Conservation (phyloP, 139 green algal species). For the Nannochloris sp. region DNA sequence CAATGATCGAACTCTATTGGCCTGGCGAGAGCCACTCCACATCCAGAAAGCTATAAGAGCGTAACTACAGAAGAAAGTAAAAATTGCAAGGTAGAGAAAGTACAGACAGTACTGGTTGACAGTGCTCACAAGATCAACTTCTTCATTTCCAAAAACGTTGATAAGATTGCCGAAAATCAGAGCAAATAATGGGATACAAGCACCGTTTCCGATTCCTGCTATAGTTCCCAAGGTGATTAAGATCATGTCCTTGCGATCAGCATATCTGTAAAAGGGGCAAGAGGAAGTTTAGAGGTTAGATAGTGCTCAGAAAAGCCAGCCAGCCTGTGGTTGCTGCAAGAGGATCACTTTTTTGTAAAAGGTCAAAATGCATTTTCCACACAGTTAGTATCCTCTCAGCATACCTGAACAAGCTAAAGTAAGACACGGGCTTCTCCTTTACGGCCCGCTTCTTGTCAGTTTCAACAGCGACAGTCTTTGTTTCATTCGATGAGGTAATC, state of each 20-base stretch:
- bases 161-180: conserved; percentile 60
- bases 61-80: conserved; percentile 25
- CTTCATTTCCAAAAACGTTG: background rate
- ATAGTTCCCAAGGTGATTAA: conserved; percentile 12
- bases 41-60: conserved; percentile 40
- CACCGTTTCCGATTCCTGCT: conserved; percentile 23
- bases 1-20: conserved; percentile 22
- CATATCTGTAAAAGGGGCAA: conserved; percentile 6
- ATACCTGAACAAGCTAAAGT: too few relatives aligned
- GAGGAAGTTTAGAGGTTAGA: too few relatives aligned
- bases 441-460: too few relatives aligned
- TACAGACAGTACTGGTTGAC: conserved; percentile 35
- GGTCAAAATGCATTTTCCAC: too few relatives aligned
- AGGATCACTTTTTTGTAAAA: too few relatives aligned
- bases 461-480: too few relatives aligned
- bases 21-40: conserved; percentile 15
- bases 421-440: too few relatives aligned
- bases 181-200: conserved; percentile 50
- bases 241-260: conserved; percentile 19
- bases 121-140: background rate
- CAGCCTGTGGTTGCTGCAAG: too few relatives aligned
- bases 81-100: conserved; percentile 63
- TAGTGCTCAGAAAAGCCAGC: too few relatives aligned
- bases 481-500: too few relatives aligned
- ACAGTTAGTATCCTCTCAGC: too few relatives aligned